Evolutionary conservation across 345 rosid genomes (phyloP).

Genomic region (Luvunga scandens): DNA sequence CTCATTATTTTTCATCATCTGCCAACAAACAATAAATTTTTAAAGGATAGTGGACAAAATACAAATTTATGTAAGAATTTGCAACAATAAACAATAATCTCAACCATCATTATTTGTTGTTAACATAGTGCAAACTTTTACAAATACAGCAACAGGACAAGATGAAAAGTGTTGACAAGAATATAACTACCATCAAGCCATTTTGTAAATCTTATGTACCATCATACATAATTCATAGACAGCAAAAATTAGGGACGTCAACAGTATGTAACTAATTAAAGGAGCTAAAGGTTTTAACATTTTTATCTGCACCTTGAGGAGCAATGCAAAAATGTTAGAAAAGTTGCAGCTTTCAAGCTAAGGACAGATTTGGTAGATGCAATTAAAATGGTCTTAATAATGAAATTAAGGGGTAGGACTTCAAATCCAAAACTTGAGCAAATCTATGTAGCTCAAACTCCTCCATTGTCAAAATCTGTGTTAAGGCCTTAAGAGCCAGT

Average conservation of each 20-base stretch:
- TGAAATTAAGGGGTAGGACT: neutral
- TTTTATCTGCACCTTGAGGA: neutral
- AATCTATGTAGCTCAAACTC: neutral
- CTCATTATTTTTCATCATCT: slow-evolving; percentile 53
- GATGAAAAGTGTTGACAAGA: neutral
- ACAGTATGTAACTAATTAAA: neutral
- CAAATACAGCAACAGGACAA: neutral
- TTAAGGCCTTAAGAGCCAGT: neutral
- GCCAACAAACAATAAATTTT: slow-evolving; percentile 10
- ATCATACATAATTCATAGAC: neutral
- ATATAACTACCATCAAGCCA: neutral
- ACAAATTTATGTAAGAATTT: neutral
- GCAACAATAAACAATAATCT: neutral
- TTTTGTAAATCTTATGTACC: neutral
- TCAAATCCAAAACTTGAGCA: neutral
- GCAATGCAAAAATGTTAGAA: neutral
- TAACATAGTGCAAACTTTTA: neutral
- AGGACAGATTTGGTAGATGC: neutral
- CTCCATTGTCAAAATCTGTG: neutral
- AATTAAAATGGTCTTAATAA: slow-evolving; percentile 1
- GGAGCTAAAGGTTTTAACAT: neutral
- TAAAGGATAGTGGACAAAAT: neutral
- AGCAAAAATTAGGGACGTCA: neutral
- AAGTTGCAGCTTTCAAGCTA: neutral
- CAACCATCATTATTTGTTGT: neutral